Conservation (phyloP, 2,329 filamentous ascomycete species). For the Ophiosphaerella korrae region DNA sequence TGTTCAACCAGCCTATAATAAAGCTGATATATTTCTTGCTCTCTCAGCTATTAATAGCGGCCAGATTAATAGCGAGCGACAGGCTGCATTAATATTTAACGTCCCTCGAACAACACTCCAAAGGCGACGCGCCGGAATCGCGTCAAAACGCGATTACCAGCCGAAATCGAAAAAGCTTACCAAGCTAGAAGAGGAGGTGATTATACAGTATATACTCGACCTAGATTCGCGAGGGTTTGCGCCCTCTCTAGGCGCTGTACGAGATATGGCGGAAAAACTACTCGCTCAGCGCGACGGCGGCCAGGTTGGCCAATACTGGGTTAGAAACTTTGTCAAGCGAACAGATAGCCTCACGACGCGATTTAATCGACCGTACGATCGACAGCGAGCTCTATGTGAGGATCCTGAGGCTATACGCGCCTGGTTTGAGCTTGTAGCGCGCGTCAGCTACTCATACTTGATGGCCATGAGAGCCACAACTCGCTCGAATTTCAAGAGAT, state of each 20-base stretch:
- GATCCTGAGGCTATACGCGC: too few species aligned
- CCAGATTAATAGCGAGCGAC: background rate
- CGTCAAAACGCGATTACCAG: slow-evolving; percentile 1
- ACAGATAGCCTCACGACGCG: too few species aligned
- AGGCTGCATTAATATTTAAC: slow-evolving; percentile 4
- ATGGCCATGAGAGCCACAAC: slow-evolving; percentile 14
- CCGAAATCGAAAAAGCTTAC: slow-evolving; percentile 10
- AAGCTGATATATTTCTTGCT: too few species aligned
- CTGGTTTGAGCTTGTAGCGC: too few species aligned
- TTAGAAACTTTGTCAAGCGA: too few species aligned
- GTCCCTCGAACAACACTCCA: background rate
- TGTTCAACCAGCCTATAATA: too few species aligned
- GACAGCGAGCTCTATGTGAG: too few species aligned
- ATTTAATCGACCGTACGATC: too few species aligned
- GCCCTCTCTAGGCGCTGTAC: background rate
- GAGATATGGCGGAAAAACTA: slow-evolving; percentile 4
- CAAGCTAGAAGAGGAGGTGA: slow-evolving; percentile 9
- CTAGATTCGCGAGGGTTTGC: slow-evolving; percentile 3
- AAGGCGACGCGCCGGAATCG: background rate
- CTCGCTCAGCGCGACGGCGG: background rate
- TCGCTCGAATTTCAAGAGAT: slow-evolving; percentile 31
- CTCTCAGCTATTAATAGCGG: too few species aligned
- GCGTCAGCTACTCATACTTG: slow-evolving; percentile 15
- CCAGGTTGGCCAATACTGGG: too few species aligned
- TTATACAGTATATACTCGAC: slow-evolving; percentile 9